A percentile compares a stretch with the other conserved stretches of the same genome.
Evolutionary conservation across 345 rosid genomes (phyloP).

Genomic region (Euclidium syriacum): DNA sequence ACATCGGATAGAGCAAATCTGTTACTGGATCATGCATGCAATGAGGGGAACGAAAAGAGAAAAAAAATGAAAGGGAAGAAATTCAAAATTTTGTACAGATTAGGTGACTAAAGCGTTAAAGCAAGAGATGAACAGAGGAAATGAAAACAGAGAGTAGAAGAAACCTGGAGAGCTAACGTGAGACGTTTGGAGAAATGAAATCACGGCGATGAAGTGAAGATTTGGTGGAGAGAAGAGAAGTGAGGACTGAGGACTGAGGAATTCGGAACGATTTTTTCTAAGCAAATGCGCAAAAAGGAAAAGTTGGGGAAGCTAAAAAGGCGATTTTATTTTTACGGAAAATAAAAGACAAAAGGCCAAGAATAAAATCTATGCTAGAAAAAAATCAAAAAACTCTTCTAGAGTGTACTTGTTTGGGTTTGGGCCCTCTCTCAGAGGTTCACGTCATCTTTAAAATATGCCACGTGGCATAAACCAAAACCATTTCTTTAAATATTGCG

Average conservation of each 20-base stretch:
- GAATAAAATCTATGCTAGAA: conserved; percentile 25
- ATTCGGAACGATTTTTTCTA: neutral
- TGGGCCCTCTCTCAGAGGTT: no score
- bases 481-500: no score
- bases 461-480: no score
- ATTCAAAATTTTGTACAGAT: neutral
- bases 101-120: neutral
- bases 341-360: neutral
- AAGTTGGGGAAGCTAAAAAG: neutral
- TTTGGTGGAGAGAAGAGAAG: neutral
- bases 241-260: conserved; percentile 7
- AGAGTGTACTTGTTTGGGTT: no score
- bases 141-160: neutral
- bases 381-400: no score
- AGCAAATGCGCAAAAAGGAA: neutral
- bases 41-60: neutral
- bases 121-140: neutral
- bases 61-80: no score
- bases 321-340: neutral
- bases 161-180: neutral
- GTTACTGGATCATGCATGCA: neutral
- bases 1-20: neutral
- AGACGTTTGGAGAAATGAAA: neutral
- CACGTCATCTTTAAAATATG: no score
- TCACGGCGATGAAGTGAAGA: neutral